Percentiles rank a stretch among this genome's conserved stretches.
These are phyloP conservation scores for Fusarium azukiicola DNA, from an alignment of 2,329 filamentous ascomycete genomes.

Conservation along the genomic window DNA sequence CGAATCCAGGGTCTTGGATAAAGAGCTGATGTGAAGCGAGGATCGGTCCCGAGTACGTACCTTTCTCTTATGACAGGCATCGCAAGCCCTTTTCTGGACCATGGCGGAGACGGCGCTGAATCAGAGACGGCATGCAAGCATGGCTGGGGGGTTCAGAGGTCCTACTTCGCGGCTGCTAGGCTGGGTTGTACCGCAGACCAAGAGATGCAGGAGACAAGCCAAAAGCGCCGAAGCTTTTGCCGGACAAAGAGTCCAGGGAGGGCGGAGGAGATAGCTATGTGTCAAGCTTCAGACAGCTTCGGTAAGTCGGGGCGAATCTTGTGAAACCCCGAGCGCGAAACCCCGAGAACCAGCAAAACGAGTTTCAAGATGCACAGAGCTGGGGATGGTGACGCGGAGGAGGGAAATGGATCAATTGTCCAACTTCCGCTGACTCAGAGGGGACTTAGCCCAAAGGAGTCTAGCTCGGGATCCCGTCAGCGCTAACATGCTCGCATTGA, in stretches of 20 bases:
- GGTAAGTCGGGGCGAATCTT: constrained; percentile 4
- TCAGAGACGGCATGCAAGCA: constrained; percentile 10
- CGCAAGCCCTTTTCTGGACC: constrained; percentile 47
- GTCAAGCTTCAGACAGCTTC: neutral
- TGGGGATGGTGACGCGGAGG: constrained; percentile 5
- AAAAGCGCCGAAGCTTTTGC: neutral
- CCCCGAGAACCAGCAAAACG: constrained; percentile 30
- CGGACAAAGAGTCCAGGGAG: neutral
- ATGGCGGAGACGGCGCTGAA: constrained; percentile 26
- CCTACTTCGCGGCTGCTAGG: constrained; percentile 5
- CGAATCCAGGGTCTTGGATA: neutral
- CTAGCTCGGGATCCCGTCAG: neutral
- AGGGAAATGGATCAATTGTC: neutral
- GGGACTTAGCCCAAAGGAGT: neutral
- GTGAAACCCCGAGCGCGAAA: constrained; percentile 29
- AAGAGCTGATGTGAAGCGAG: no score
- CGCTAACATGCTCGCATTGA: constrained; percentile 20
- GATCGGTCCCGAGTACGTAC: no score
- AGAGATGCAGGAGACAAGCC: constrained; percentile 12
- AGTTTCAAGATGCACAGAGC: constrained; percentile 18
- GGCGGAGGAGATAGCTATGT: constrained; percentile 19
- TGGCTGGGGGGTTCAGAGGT: constrained; percentile 2
- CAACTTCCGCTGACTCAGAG: constrained; percentile 46
- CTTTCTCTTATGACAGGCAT: constrained; percentile 51
- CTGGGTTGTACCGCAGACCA: constrained; percentile 21